Conservation (phyloP, 2,329 filamentous ascomycete genomes). For the Diaporthe australafricana region DNA sequence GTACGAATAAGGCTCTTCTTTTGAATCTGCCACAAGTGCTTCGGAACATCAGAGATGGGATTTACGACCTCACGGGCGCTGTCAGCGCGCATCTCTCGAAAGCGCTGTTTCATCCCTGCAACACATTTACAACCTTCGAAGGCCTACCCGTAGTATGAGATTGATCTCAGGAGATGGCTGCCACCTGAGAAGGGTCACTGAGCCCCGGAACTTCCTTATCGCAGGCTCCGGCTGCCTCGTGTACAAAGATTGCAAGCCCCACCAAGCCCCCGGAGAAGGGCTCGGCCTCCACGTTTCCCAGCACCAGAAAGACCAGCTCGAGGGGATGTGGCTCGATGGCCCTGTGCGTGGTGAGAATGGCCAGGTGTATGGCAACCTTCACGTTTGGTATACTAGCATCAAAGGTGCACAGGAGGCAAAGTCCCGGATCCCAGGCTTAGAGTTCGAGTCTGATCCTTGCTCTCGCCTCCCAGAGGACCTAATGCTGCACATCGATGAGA, state of each 20-base stretch:
- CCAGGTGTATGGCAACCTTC: background rate
- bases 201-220: background rate
- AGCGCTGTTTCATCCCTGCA: too few species aligned
- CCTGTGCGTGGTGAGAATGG: background rate
- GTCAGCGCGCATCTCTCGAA: too few species aligned
- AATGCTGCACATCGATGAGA: background rate
- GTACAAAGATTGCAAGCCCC: background rate
- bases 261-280: background rate
- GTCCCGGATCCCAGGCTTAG: background rate
- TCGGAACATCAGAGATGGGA: too few species aligned
- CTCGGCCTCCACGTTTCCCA: background rate
- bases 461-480: background rate
- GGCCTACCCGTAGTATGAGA: too few species aligned
- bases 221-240: slow-evolving; percentile 15
- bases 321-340: slow-evolving; percentile 32
- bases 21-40: too few species aligned
- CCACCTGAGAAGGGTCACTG: too few species aligned
- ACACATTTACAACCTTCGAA: too few species aligned
- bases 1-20: too few species aligned
- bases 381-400: slow-evolving; percentile 32
- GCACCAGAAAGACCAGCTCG: slow-evolving; percentile 29
- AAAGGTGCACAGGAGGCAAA: background rate
- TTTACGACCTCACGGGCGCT: too few species aligned
- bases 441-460: slow-evolving; percentile 33
- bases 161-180: too few species aligned